Base-by-base conservation (phyloP, 305 asterid species). In the Solanum aculeatissimum region DNA sequence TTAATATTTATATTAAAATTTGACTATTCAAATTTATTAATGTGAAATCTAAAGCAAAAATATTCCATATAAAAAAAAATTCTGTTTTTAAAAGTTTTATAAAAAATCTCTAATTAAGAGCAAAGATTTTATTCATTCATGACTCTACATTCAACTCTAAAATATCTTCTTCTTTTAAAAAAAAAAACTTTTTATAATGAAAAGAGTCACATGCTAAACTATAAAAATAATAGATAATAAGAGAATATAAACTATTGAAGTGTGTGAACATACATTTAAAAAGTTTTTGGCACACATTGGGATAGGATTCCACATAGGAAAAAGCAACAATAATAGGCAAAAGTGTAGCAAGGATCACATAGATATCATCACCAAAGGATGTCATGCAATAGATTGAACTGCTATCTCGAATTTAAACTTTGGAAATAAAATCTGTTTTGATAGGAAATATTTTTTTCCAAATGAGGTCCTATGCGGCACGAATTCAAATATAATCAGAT, bases 91-190 rank as follows among this genome's bases (percentile, higher is more conserved):
- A 32, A 32, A 32, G 6, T 32, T 32, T 32, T 32, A 32, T 32
- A 32, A 4, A 32, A 32, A 32, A 2, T 32, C 6, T 23, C 38
- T n/a, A 23, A 60, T 60, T 1, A 62, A 25, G 1, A 25, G 15
- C 0, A 0, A 0, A 62, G 5, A 0, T 2, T 11, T 23, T 12
- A 60, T 23, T 60, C 0, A 7, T 60, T 11, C 35, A 4, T 57
- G 15, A 57, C 4, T n/a, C 13, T 1, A 10, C 13, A 47, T 47
- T 47, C 54, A 47, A 13, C 16, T 47, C 54, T 3, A 3, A 47
- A 15, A 47, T 47, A 13, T 12, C 13, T 3, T 12, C 4, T 32
- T 32, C 4, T 32, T 0, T 1, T 2, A 32, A 32, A 32, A 27
- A 25, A 13, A 25, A 25, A 12, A 2, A 1, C 9, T 23, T 25